Base-by-base conservation (phyloP, 2,329 filamentous ascomycete species). In the Penicillium sp. region DNA sequence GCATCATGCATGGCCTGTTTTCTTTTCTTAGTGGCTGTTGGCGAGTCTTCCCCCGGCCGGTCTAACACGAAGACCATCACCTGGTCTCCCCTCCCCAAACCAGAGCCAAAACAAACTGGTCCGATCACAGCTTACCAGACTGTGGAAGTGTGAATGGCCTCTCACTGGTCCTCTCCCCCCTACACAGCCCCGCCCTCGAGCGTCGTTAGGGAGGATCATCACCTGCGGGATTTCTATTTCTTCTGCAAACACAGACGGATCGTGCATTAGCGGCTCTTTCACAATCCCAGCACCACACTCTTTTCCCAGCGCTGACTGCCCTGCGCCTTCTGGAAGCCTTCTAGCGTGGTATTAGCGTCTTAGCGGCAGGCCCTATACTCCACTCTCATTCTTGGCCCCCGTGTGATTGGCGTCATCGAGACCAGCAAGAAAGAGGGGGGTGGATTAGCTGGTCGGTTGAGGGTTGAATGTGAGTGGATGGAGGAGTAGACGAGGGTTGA, bases 181-280 rank as follows among this genome's bases (percentile, higher is more conserved):
- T 53, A 64, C 64, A 63, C 63, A 63, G 65, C 63, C 65, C 66
- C 67, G 53, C 60, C 53, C 47, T 53, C 30, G 56, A 58, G 42
- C 64, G 60, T 66, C 64, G 61, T 62, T 54, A 12, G 53, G n/a
- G 55, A 56, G 47, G 59, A 60, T 62, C 51, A 55, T 49, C 58
- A 42, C 51, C 60, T 66, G 68, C 68, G 67, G 62, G 65, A 65
- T 68, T 69, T 69, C 61, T 68, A 65, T 68, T 69, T 69, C 61
- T 68, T 63, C 67, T 63, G 68, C 62, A 65, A 62, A 60, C 51
- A 59, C 51, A 57, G 40, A 53, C 49, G 64, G 64, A 66, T 67
- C 51, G 33, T 63, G 63, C 63, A 65, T 58, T 67, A 65, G 65
- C 57, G 61, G 47, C 37, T 54, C 49, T 53, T 53, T 9, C n/a